Percentiles rank a stretch among this genome's conserved stretches.
These are phyloP conservation scores for Jaminaea rosea DNA, from an alignment of 1,284 basidiomycete genomes.

Conservation along the genomic window DNA sequence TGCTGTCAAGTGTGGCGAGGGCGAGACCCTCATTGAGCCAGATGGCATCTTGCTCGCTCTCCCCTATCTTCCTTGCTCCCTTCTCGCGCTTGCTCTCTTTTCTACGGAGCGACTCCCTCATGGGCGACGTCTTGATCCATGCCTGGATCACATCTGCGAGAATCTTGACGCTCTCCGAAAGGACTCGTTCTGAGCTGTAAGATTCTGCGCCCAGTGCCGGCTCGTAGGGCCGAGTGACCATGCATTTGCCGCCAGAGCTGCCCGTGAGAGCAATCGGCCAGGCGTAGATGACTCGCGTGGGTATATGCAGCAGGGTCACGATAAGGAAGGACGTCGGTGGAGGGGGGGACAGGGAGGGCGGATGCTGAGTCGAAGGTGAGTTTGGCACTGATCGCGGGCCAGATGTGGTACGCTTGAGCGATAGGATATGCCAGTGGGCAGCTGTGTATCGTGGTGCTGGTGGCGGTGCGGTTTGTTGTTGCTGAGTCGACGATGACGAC, in stretches of 20 bases:
- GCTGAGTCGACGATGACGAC: too few species aligned
- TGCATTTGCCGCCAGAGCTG: neutral
- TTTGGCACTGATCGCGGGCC: neutral
- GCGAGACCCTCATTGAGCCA: conserved; percentile 1
- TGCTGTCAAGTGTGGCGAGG: neutral
- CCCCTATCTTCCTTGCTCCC: neutral
- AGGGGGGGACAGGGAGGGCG: neutral
- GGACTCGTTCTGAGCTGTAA: neutral
- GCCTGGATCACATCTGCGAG: conserved; percentile 1
- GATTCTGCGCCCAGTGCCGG: neutral
- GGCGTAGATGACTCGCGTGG: neutral
- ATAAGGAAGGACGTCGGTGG: neutral
- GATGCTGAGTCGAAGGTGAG: neutral
- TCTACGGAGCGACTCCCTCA: neutral
- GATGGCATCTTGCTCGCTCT: conserved; percentile 1
- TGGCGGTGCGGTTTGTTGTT: too few species aligned
- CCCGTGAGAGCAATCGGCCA: conserved; percentile 1
- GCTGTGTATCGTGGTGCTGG: too few species aligned
- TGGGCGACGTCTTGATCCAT: conserved; percentile 1
- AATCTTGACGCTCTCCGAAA: conserved; percentile 1
- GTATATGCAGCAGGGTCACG: neutral
- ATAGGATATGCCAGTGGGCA: neutral
- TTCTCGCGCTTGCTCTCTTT: neutral
- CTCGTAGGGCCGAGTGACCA: neutral
- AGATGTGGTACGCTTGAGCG: neutral